Base-by-base conservation (phyloP, 2,329 filamentous ascomycete genomes). In the Waltergamsia citrina region DNA sequence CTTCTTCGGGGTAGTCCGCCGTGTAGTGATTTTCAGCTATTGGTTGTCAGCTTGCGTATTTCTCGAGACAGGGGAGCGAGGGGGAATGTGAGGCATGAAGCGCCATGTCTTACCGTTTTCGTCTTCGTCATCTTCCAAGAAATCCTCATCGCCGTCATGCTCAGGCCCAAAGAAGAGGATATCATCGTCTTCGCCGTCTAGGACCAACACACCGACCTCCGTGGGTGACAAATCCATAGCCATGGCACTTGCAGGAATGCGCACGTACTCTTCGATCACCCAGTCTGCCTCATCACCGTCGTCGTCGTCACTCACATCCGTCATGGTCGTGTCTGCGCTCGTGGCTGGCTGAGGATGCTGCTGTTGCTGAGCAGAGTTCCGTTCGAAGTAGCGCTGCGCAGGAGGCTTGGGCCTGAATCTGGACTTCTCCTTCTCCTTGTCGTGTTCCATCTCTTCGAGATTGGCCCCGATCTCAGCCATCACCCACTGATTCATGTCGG, bases 1-100 rank as follows among this genome's bases (percentile, higher is more conserved):
- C 83, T 35, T 88, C 82, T 41, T 88, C 83, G 1, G 83, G 83
- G 44, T 88, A 88, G 51, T 88, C 83, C 35, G 81, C 79, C 4
- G 78, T 76, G 49, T 87, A 86, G 54, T 85, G 78, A 47, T 85
- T 81, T 51, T 88, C 83, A 23, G 83, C 80, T 78, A 39, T 12
- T 8, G 16, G 29, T 7, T 21, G 12, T 32, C 3, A 7, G 28
- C 32, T 16, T 15, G 20, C 11, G 20, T 9, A 19, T 18, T 17
- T 18, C 12, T 9, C n/a, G 7, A 15, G 18, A 27, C 5, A 7
- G 20, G 20, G 6, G 15, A 26, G 26, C 21, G 27, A 26, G 4
- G 23, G 11, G 22, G 26, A 16, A 14, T 3, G 2, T 5, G 8
- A 18, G 22, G 16, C 9, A 34, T 8, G 11, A 26, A 6, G 4